These are phyloP conservation scores for Penicillium alfredii DNA, from an alignment of 495 filamentous ascomycete species.

Conservation along the genomic window DNA sequence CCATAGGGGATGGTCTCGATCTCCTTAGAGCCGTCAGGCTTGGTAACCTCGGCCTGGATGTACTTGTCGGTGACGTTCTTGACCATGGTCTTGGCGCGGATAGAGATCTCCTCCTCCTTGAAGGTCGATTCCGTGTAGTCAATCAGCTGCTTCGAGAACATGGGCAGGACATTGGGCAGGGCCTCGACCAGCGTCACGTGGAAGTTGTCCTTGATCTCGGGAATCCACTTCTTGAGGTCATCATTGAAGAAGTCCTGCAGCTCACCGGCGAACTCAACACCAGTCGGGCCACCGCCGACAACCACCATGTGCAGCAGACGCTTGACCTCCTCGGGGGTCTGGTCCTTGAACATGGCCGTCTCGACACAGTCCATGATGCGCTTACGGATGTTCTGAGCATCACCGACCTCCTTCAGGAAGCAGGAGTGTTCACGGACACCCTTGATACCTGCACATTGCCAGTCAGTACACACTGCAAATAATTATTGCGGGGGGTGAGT, in stretches of 20 bases:
- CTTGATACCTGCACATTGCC: slow-evolving; percentile 58
- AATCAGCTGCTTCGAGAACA: slow-evolving; percentile 98
- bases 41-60: slow-evolving; percentile 83
- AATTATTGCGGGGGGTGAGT: not conserved
- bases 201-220: slow-evolving; percentile 90
- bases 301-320: slow-evolving; percentile 99
- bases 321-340: slow-evolving; percentile 80
- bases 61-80: slow-evolving; percentile 93
- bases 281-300: slow-evolving; percentile 94
- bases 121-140: slow-evolving; percentile 99
- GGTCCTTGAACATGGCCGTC: slow-evolving; percentile 97
- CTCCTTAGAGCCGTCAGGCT: slow-evolving; percentile 81
- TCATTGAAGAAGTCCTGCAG: slow-evolving; percentile 98
- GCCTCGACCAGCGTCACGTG: slow-evolving; percentile 96
- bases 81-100: slow-evolving; percentile 98
- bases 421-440: slow-evolving; percentile 92
- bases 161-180: slow-evolving; percentile 94
- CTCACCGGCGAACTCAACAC: slow-evolving; percentile 97
- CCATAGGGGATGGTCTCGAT: slow-evolving; percentile 84
- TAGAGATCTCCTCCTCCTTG: slow-evolving; percentile 95
- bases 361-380: slow-evolving; percentile 99
- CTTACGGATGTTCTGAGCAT: slow-evolving; percentile 93
- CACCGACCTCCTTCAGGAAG: slow-evolving; percentile 96
- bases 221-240: slow-evolving; percentile 96
- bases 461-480: slow-evolving; percentile 6